Evolutionary conservation across 768 basidiomycete species (phyloP), one percentile per base, ranked within the genome.

Genomic region (Boletales sp.): DNA sequence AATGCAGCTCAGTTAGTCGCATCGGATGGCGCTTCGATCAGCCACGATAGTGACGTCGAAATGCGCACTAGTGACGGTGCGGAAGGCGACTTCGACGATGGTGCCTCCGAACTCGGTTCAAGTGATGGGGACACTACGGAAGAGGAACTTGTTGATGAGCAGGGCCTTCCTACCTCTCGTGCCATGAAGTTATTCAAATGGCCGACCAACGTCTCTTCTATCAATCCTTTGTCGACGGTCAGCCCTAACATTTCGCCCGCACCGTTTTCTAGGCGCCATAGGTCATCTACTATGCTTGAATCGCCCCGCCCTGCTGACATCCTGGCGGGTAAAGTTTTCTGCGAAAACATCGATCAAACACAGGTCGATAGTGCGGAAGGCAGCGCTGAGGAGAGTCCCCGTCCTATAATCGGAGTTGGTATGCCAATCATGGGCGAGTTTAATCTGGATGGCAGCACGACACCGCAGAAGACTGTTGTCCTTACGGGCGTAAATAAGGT

Each of bases 111-210:
- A 49, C 70, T 79, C 50, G 78, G 72, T 41, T 80, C 76, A 35
- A 78, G 72, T 49, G 84, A 81, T 7, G 86, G 87, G 2, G 86
- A 90, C 55, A 88, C 88, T 4, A 90, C 90, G 2, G 89, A 90
- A 61, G 86, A 89, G 54, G 88, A 92, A 53, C 81, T 90, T 44
- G 83, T 90, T n/a, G 87, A 85, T 47, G 78, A 81, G 9, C 78
- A 82, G 52, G 82, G 84, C 48, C 72, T 88, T 7, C 86, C 83
- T 25, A 90, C 87, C 49, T 80, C 81, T n/a, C 81, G 81, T 48
- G 86, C 86, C 19, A 86, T 89, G 81, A 72, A 74, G 51, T 72
- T 87, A 40, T 87, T 89, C 72, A 79, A 73, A 58, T 78, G 83
- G 56, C 89, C 88, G 8, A 76, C 74, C 17, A 66, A 66, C 15